Evolutionary conservation across 345 rosid genomes (phyloP), one percentile per base, ranked within the genome.

Genomic region (Citrus hindsii): DNA sequence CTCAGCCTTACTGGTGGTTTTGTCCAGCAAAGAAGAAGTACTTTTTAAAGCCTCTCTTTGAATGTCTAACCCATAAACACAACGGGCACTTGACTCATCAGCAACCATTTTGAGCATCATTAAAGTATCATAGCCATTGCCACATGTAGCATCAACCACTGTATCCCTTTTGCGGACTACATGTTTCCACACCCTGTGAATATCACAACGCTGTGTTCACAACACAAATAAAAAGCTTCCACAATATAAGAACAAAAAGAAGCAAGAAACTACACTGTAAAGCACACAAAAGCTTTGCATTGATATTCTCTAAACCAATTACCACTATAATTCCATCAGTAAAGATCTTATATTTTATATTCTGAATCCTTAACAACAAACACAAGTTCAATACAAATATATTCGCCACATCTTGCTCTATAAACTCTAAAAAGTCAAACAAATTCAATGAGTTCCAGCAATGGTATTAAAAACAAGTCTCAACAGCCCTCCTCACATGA

Each of bases 131-230:
- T 89, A 76, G 32, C 99, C 97, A 67, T 93, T 95, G 64, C 98
- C 97, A 84, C 96, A 93, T 2, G 99, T 93, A 69, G 99, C 98
- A 83, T 95, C 98, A 37, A 93, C 71, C 3, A 83, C 99, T 7
- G 83, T 77, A 69, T 93, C 98, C 37, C 99, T 95, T 85, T 86
- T 88, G 72, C 22, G 89, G 33, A 92, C 84, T 13, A 93, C 93
- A 82, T 85, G 82, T 77, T 84, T 84, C 99, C 99, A 93, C 28
- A 93, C 92, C 79, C 98, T 95, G 86, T 4, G 63, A 65, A 80
- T 67, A 35, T 48, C 38, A 28, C 0, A 0, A 71, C 28, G 46
- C 63, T 51, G 60, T 71, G 74, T 71, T 71, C 62, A 71, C 27
- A 53, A 51, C 30, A 38, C 33, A 71, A 53, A 70, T 71, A 77